phyloP scores from a whole-genome alignment of 108 stramenopile species.

The Discostella stelligeroides region DNA sequence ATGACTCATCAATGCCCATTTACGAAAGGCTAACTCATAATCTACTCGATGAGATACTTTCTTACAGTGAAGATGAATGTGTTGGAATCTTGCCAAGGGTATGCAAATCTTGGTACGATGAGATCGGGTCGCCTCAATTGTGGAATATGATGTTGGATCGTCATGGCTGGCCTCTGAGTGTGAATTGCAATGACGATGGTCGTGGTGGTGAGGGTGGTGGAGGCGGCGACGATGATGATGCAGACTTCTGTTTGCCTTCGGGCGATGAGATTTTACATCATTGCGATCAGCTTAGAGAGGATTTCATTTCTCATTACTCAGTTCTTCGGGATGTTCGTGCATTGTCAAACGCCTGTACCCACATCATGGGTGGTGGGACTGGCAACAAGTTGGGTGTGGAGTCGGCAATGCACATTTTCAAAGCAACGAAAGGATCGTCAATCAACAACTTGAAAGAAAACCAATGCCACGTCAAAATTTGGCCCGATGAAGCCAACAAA shows the following conservation, averaged over 20 bases:
- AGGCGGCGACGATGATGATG: neutral
- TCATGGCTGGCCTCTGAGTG: constrained; percentile 24
- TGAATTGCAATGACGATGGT: neutral
- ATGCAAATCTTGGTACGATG: constrained; percentile 31
- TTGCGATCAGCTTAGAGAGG: neutral
- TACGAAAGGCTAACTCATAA: constrained; percentile 41
- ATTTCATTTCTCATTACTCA: constrained; percentile 42
- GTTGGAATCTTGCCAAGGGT: constrained; percentile 35
- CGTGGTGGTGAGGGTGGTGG: neutral
- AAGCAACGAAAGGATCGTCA: constrained; percentile 30
- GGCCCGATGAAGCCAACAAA: constrained; percentile 14
- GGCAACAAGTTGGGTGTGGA: constrained; percentile 19
- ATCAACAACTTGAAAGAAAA: constrained; percentile 5
- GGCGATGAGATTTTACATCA: constrained; percentile 1
- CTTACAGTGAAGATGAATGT: constrained; percentile 30
- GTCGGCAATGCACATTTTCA: constrained; percentile 38
- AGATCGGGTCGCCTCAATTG: constrained; percentile 38
- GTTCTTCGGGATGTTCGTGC: constrained; percentile 37
- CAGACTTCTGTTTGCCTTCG: neutral
- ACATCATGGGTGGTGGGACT: constrained; percentile 6
- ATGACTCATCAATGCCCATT: constrained; percentile 12
- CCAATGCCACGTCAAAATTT: constrained; percentile 30
- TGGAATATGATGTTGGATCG: constrained; percentile 39
- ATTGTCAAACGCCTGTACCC: constrained; percentile 20
- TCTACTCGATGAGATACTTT: constrained; percentile 40